These are phyloP conservation scores for Psilocybe azurescens DNA, from an alignment of 768 basidiomycete genomes.

Conservation along the genomic window DNA sequence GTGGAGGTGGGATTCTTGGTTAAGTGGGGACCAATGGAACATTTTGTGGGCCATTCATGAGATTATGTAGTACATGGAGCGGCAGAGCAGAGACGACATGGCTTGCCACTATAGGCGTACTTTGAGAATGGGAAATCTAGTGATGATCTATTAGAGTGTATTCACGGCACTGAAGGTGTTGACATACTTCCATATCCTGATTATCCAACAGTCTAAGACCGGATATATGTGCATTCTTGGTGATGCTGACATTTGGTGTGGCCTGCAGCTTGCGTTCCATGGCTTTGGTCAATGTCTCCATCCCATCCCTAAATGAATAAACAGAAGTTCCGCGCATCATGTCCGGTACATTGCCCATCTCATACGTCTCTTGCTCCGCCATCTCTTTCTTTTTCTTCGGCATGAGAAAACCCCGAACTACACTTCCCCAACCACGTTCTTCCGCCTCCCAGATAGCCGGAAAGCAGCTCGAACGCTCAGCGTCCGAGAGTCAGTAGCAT, in stretches of 20 bases:
- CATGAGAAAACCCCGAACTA: slow-evolving; percentile 63
- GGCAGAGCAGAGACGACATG: slow-evolving; percentile 83
- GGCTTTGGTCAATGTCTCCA: slow-evolving; percentile 66
- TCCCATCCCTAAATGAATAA: slow-evolving; percentile 82
- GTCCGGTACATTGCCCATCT: slow-evolving; percentile 50
- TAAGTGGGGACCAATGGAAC: slow-evolving; percentile 58
- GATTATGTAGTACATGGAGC: slow-evolving; percentile 52
- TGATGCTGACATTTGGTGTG: slow-evolving; percentile 63
- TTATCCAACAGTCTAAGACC: slow-evolving; percentile 38
- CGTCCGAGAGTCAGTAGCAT: slow-evolving; percentile 81
- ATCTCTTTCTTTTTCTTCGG: slow-evolving; percentile 16
- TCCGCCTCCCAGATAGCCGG: slow-evolving; percentile 73
- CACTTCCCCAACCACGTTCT: slow-evolving; percentile 68
- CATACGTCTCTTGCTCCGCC: slow-evolving; percentile 22
- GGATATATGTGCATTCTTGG: slow-evolving; percentile 45
- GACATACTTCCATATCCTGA: slow-evolving; percentile 51
- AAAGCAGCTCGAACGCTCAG: slow-evolving; percentile 83
- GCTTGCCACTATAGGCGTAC: slow-evolving; percentile 42
- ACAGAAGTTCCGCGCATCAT: slow-evolving; percentile 69
- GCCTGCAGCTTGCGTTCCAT: slow-evolving; percentile 52
- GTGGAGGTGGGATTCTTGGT: slow-evolving; percentile 73
- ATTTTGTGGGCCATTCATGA: slow-evolving; percentile 36
- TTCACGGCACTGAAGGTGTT: slow-evolving; percentile 8
- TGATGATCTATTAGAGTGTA: slow-evolving; percentile 3
- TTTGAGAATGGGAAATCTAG: slow-evolving; percentile 25